Percentiles rank a stretch among this genome's conserved stretches.
These are phyloP conservation scores for Ceratobasidium theobromae DNA, from an alignment of 1,284 basidiomycete species.

Conservation along the genomic window DNA sequence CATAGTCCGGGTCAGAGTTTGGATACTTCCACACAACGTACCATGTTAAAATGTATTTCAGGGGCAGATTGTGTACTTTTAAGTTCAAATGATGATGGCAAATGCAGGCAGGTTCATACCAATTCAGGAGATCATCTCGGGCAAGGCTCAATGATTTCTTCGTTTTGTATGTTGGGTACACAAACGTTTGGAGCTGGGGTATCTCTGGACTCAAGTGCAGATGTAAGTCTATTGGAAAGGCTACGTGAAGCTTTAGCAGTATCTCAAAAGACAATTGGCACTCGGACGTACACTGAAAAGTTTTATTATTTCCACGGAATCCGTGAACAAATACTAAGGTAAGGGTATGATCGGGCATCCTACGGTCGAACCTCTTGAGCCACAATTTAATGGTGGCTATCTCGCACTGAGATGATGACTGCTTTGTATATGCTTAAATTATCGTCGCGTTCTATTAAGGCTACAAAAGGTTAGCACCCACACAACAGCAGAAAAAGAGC, in stretches of 20 bases:
- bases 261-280: neutral
- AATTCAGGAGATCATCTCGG: conserved; percentile 54
- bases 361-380: neutral
- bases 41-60: neutral
- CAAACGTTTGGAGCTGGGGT: conserved; percentile 48
- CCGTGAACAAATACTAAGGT: conserved; percentile 58
- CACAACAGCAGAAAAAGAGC: no score
- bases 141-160: conserved; percentile 53
- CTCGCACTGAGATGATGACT: no score
- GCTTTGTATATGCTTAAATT: no score
- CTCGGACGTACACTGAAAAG: conserved; percentile 40
- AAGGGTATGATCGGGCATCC: conserved; percentile 36
- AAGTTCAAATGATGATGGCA: neutral
- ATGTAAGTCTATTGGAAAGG: conserved; percentile 56
- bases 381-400: no score
- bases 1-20: neutral
- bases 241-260: neutral
- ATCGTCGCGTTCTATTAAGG: no score
- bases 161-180: conserved; percentile 60
- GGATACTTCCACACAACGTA: neutral
- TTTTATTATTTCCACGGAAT: conserved; percentile 50
- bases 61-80: neutral
- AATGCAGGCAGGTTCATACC: conserved; percentile 43
- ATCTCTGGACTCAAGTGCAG: conserved; percentile 45
- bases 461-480: no score